A percentile compares a stretch with the other conserved stretches of the same genome.
phyloP scores from a whole-genome alignment of 1,139 yeast species.

The Ogataea hybrid region DNA sequence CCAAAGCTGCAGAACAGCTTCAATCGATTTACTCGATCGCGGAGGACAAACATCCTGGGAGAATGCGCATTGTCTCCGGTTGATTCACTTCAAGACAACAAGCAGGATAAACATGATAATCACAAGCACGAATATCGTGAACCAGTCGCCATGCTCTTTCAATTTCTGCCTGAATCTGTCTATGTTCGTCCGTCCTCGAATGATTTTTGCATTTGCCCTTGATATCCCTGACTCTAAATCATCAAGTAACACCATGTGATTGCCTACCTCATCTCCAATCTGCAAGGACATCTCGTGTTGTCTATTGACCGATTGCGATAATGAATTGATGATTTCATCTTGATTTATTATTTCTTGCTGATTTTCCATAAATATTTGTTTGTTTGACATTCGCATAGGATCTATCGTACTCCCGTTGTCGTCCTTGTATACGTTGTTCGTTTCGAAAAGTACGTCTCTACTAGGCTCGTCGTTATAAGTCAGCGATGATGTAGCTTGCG shows the following conservation, averaged over 20 bases:
- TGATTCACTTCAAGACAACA: slow-evolving; percentile 40
- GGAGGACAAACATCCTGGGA: slow-evolving; percentile 6
- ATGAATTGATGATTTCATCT: slow-evolving; percentile 56
- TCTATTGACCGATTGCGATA: slow-evolving; percentile 59
- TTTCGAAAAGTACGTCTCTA: not conserved
- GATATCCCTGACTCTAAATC: slow-evolving; percentile 73
- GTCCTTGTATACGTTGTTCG: slow-evolving; percentile 17
- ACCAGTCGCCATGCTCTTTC: slow-evolving; percentile 69
- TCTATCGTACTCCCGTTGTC: slow-evolving; percentile 17
- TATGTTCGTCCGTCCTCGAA: slow-evolving; percentile 54
- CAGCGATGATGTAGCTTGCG: not conserved
- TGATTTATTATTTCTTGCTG: slow-evolving; percentile 62
- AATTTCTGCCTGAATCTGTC: slow-evolving; percentile 53
- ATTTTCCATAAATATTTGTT: slow-evolving; percentile 61
- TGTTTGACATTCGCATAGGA: slow-evolving; percentile 37
- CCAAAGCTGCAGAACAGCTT: slow-evolving; percentile 11
- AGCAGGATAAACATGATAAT: slow-evolving; percentile 35
- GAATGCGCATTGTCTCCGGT: slow-evolving; percentile 8
- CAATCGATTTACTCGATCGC: slow-evolving; percentile 6
- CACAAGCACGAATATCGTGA: slow-evolving; percentile 64
- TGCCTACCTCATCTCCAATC: slow-evolving; percentile 65
- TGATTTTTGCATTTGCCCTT: slow-evolving; percentile 47
- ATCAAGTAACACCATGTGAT: slow-evolving; percentile 64
- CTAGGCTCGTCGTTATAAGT: not conserved
- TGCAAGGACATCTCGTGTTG: slow-evolving; percentile 65